These are phyloP conservation scores for Candolleomyces aberdarensis DNA, from an alignment of 768 basidiomycete genomes.

Conservation along the genomic window DNA sequence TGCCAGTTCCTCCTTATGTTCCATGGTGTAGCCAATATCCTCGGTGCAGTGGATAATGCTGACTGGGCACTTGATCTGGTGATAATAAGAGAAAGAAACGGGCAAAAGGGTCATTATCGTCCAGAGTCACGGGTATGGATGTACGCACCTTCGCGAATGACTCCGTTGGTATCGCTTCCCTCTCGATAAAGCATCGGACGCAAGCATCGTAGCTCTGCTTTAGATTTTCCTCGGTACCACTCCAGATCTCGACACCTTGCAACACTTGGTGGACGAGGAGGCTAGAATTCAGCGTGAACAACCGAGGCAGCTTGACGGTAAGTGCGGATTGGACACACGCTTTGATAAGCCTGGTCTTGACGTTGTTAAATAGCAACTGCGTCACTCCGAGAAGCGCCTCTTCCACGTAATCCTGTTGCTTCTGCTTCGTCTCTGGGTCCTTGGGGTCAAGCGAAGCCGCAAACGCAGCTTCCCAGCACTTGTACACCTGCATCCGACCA, in stretches of 20 bases:
- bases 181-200: slow-evolving; percentile 17
- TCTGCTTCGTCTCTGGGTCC: slow-evolving; percentile 3
- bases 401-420: slow-evolving; percentile 12
- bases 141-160: slow-evolving; percentile 17
- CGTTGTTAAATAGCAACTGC: slow-evolving; percentile 22
- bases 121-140: background rate
- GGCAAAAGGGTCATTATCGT: background rate
- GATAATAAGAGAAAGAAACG: background rate
- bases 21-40: slow-evolving; percentile 26
- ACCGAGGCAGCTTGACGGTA: background rate
- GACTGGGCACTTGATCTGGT: slow-evolving; percentile 24
- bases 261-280: slow-evolving; percentile 7
- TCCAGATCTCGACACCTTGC: slow-evolving; percentile 13
- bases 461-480: slow-evolving; percentile 21
- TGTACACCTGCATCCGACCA: slow-evolving; percentile 25
- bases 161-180: slow-evolving; percentile 10
- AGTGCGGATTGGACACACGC: slow-evolving; percentile 13
- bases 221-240: slow-evolving; percentile 14
- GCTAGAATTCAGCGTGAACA: slow-evolving; percentile 2
- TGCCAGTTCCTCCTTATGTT: slow-evolving; percentile 19
- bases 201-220: slow-evolving; percentile 11
- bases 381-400: slow-evolving; percentile 19
- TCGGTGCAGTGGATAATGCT: slow-evolving; percentile 27
- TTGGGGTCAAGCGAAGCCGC: slow-evolving; percentile 5
- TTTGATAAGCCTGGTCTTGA: slow-evolving; percentile 9